Evolutionary conservation across 495 filamentous ascomycete genomes (phyloP), one percentile per base, ranked within the genome.

Genomic region (Delitschia confertaspora): DNA sequence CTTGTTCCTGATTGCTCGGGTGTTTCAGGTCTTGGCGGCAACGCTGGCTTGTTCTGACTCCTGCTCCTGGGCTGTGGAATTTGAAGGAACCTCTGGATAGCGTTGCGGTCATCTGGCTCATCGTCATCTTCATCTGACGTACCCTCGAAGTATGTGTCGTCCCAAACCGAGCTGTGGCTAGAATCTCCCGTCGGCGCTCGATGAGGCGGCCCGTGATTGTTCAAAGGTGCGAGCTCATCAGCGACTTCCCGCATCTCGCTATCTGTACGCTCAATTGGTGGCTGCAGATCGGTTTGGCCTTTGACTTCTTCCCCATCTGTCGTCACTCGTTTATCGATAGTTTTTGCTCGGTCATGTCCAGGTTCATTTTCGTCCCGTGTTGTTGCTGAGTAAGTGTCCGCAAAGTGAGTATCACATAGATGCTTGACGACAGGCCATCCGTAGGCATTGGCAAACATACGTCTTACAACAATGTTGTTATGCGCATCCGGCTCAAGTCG

Each of bases 401-500:
- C 79, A 55, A 98, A 98, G 57, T 98, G 91, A 0, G 85, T 86
- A 57, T 95, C 88, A 32, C 88, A 84, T 2, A 96, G 65, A 60
- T 98, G 91, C 58, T 94, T 83, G 33, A 95, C 70, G 4, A 98
- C 91, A 0, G 89, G 88, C 91, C 91, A 98, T 3, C 91, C 91
- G 56, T 94, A 94, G 0, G 91, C 91, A 60, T 98, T 98, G 43
- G 88, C 82, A 53, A 98, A 96, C 76, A 84, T 89, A 22, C 91
- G 79, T 19, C 91, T 81, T 14, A 98, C 91, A 45, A 95, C 82
- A 44, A 98, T 89, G 60, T 98, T 98, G 63, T 98, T 98, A 62
- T 98, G 91, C 2, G 91, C 91, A 69, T 98, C 91, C 1, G 91
- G 91, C 59, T 98, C 91, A 6, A 98, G 71, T 31, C 88, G 78